Base-by-base conservation (phyloP, 805 yeast genomes). In the Candida khao-thaluensis region DNA sequence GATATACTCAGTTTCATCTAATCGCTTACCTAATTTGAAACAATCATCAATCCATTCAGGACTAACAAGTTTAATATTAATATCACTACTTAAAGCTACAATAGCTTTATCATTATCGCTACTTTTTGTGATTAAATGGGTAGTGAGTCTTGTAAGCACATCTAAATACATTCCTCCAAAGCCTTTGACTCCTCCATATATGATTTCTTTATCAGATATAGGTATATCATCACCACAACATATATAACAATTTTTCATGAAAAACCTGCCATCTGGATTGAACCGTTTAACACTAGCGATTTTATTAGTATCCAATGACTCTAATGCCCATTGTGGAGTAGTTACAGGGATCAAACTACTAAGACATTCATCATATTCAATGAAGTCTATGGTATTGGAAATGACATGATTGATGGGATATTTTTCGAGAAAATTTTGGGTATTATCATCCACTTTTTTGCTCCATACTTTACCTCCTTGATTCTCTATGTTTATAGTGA, bases 31-130 rank as follows among this genome's bases (percentile, higher is more conserved):
- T 26, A 70, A 54, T 38, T 73, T 76, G 44, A 85, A 65, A 53
- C 90, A 82, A 42, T 77, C 84, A 37, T 81, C 81, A 10, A 90
- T 60, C 96, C 96, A 91, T 15, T 79, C 76, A 0, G 96, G 95
- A 3, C 74, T 66, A 3, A 90, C 93, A 11, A 81, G 71, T 35
- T 74, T 69, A 24, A 84, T 80, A 24, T 66, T 57, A 25, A 66
- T 57, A 11, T 43, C 49, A 10, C 59, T 59, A 33, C 72, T 61
- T 2, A 69, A 64, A 1, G 85, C 87, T 17, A 76, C 67, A 26
- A 78, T 69, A 33, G 81, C 75, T 42, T 79, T 79, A 38, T 79
- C 85, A 39, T 78, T 76, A 3, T 75, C 58, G 24, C 62, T 54
- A 45, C 76, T 77, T 4, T 59, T 53, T 0, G 91, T 76, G 15